Conservation (phyloP, 108 stramenopile genomes). For the Discostella stelligeroides region DNA sequence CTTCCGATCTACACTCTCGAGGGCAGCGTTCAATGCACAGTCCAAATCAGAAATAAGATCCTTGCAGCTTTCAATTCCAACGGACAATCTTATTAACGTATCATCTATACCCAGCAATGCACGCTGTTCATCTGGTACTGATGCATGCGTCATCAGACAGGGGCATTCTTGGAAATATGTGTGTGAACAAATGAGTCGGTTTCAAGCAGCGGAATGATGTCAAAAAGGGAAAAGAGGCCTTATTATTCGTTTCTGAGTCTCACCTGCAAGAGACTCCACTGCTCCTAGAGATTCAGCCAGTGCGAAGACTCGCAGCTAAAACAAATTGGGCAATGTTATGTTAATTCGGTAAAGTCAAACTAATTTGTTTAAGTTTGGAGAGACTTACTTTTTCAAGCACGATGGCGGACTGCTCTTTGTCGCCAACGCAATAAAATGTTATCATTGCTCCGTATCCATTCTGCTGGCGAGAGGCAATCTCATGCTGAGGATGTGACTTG, state of each 20-base stretch:
- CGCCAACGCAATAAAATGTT: conserved; percentile 85
- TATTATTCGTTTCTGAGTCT: neutral
- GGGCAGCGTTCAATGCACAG: conserved; percentile 42
- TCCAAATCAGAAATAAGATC: conserved; percentile 70
- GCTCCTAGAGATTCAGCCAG: conserved; percentile 76
- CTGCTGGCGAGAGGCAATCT: conserved; percentile 77
- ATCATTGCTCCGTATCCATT: conserved; percentile 88
- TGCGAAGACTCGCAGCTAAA: conserved; percentile 62
- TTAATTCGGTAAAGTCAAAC: neutral
- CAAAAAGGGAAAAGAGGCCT: neutral
- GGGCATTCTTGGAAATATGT: conserved; percentile 51
- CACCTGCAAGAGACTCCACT: conserved; percentile 71
- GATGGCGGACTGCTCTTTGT: conserved; percentile 55
- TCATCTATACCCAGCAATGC: conserved; percentile 65
- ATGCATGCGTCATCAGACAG: conserved; percentile 77
- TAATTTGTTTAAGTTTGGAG: neutral
- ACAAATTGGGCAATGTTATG: too few species aligned
- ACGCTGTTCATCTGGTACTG: conserved; percentile 70
- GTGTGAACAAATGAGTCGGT: neutral
- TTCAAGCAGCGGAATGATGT: neutral
- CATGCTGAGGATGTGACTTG: conserved; percentile 80
- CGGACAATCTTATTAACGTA: conserved; percentile 63
- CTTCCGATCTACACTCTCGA: conserved; percentile 23
- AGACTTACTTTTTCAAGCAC: conserved; percentile 63
- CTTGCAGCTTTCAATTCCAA: conserved; percentile 63